These are phyloP conservation scores for Monilinia vaccinii-corymbosi DNA, from an alignment of 2,329 filamentous ascomycete genomes.

Conservation along the genomic window DNA sequence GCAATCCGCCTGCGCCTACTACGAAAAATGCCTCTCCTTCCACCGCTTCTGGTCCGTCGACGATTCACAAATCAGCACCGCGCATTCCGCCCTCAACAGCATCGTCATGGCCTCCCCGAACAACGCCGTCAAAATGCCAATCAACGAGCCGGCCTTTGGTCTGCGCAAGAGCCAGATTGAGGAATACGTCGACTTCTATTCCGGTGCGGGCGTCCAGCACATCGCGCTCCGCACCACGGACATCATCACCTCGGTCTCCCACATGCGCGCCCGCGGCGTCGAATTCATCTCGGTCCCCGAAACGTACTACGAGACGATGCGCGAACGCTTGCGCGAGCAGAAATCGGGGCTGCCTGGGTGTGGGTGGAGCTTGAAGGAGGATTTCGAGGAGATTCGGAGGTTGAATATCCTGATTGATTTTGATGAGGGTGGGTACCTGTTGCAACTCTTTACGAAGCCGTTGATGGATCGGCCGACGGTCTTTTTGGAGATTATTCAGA, in stretches of 20 bases:
- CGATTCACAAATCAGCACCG: conserved; percentile 84
- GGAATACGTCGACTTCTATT: conserved; percentile 85
- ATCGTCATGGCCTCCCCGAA: conserved; percentile 86
- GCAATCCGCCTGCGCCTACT: conserved; percentile 55
- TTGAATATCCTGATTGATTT: conserved; percentile 92
- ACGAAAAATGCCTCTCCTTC: conserved; percentile 83
- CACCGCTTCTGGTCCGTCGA: conserved; percentile 97
- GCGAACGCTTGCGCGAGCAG: conserved; percentile 56
- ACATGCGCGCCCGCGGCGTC: conserved; percentile 75
- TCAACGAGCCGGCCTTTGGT: conserved; percentile 87
- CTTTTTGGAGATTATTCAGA: conserved; percentile 93
- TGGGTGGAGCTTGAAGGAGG: conserved; percentile 61
- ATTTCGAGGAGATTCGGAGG: conserved; percentile 65
- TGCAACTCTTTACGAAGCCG: conserved; percentile 73
- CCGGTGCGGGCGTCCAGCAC: conserved; percentile 84
- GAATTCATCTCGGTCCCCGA: conserved; percentile 85
- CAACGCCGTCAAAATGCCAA: conserved; percentile 91
- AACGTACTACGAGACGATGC: conserved; percentile 79
- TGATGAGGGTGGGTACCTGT: conserved; percentile 80
- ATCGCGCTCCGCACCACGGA: conserved; percentile 77
- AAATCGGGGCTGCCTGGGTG: too few relatives aligned
- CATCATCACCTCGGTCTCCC: conserved; percentile 68
- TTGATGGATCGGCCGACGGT: conserved; percentile 91
- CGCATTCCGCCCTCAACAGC: conserved; percentile 79
- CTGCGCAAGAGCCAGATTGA: conserved; percentile 93